Percentiles rank a stretch among this genome's conserved stretches.
These are phyloP conservation scores for Russula compacta DNA, from an alignment of 768 basidiomycete species.

Conservation along the genomic window DNA sequence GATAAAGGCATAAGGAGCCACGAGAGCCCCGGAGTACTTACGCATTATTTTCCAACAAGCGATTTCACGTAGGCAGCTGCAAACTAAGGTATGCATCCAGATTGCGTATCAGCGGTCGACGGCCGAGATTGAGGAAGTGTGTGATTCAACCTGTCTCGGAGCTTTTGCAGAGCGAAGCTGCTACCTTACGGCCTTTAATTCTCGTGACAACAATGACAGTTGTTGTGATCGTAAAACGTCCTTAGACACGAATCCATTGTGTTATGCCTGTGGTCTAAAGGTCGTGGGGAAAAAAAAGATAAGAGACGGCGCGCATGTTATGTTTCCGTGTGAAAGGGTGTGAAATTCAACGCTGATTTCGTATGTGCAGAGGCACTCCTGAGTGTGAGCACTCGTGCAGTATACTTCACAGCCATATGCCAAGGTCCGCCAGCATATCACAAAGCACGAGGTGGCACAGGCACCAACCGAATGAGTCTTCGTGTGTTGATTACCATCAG, in stretches of 20 bases:
- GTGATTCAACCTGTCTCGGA: not conserved
- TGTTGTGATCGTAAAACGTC: not conserved
- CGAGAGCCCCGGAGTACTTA: not conserved
- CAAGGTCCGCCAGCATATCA: not conserved
- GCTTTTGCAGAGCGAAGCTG: not conserved
- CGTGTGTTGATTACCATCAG: not conserved
- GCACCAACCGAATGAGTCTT: not conserved
- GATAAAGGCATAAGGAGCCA: not conserved
- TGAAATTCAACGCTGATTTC: not conserved
- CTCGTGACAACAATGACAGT: not conserved
- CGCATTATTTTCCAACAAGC: not conserved
- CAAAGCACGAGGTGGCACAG: not conserved
- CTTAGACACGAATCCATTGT: not conserved
- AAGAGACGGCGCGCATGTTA: not conserved
- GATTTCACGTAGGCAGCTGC: not conserved
- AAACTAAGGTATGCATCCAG: not conserved
- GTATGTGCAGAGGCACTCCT: not conserved
- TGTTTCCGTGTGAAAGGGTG: not conserved
- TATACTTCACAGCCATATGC: conserved; percentile 2
- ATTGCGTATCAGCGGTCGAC: not conserved
- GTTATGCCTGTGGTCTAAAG: not conserved
- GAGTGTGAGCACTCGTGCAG: not conserved
- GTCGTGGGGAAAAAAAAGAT: not conserved
- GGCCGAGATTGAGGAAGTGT: not conserved
- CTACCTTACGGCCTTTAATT: not conserved